Percentiles rank a stretch among this genome's conserved stretches.
Evolutionary conservation across 2,329 filamentous ascomycete genomes (phyloP).

Genomic region (Botrytis fabae): DNA sequence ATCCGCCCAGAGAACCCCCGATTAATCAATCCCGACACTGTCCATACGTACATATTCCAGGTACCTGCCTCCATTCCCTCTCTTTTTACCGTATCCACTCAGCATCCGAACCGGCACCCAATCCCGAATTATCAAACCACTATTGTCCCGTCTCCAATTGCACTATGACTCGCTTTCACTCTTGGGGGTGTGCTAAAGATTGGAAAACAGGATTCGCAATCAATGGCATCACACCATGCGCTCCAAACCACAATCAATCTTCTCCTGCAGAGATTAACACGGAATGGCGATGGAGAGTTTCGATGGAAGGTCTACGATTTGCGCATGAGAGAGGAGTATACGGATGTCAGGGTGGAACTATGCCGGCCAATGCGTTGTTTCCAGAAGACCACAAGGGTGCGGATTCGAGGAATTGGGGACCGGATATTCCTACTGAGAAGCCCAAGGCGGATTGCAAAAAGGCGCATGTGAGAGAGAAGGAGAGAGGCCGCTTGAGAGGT

Average conservation of each 20-base stretch:
- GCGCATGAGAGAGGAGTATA: constrained; percentile 9
- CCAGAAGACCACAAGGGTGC: background rate
- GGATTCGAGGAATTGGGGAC: background rate
- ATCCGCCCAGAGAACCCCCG: background rate
- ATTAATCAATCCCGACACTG: background rate
- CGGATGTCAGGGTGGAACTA: background rate
- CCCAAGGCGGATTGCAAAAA: background rate
- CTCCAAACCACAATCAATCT: background rate
- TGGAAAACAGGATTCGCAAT: constrained; percentile 8
- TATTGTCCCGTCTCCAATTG: background rate
- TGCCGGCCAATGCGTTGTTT: background rate
- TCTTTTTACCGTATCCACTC: background rate
- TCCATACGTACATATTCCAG: background rate
- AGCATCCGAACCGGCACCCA: background rate
- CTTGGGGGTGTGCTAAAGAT: constrained; percentile 11
- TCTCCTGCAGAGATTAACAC: background rate
- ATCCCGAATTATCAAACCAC: background rate
- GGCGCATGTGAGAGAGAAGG: background rate
- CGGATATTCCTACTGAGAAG: background rate
- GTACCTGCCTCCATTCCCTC: background rate
- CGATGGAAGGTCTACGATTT: constrained; percentile 7
- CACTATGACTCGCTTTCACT: background rate
- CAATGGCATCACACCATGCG: background rate
- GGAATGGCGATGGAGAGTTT: constrained; percentile 16
- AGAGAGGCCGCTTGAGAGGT: background rate